Base-by-base conservation (phyloP, 768 basidiomycete species). In the Trametes gibbosa region DNA sequence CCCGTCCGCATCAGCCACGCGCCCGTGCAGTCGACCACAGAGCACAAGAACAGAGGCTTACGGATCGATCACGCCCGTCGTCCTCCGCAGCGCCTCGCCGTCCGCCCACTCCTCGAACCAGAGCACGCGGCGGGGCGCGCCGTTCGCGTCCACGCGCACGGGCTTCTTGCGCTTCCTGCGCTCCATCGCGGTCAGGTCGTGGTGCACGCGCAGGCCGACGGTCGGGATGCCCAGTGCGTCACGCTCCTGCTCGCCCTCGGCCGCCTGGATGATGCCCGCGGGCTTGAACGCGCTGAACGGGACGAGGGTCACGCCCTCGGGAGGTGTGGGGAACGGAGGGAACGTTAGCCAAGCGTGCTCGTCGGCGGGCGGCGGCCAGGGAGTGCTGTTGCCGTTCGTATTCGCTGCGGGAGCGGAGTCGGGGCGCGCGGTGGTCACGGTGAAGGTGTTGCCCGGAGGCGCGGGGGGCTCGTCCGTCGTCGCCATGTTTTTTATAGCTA, bases 31-130 rank as follows among this genome's bases (percentile, higher is more conserved):
- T 29, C 14, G 21, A n/a, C 9, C 21, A 10, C 23, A 32, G 43
- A 47, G 25, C 40, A 24, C 42, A 19, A 8, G 39, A 23, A 32
- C 29, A 10, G 43, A 16, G 27, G 8, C 84, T 64, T 62, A 89
- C 87, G 74, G 69, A 66, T 88, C 76, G 56, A 80, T 81, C 35
- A 71, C 74, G 41, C 71, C 72, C 27, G 67, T 72, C 4, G 68
- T 72, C 39, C 74, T 70, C 58, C 83, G 75, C 32, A 77, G 70
- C 48, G 76, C 70, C 68, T 90, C 88, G 3, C 73, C 75, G 41
- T 86, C 82, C 50, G 80, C 81, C 90, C 90, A 92, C n/a, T 82
- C 74, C 59, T 89, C 83, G 74, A 80, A 88, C 89, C 89, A 92
- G 41, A 75, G 74, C 17, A 66, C 53, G 51, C 69, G 71, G 32